Evolutionary conservation across 495 filamentous ascomycete genomes (phyloP), one percentile per base, ranked within the genome.

Genomic region (Podospora bellae-mahoneyi): DNA sequence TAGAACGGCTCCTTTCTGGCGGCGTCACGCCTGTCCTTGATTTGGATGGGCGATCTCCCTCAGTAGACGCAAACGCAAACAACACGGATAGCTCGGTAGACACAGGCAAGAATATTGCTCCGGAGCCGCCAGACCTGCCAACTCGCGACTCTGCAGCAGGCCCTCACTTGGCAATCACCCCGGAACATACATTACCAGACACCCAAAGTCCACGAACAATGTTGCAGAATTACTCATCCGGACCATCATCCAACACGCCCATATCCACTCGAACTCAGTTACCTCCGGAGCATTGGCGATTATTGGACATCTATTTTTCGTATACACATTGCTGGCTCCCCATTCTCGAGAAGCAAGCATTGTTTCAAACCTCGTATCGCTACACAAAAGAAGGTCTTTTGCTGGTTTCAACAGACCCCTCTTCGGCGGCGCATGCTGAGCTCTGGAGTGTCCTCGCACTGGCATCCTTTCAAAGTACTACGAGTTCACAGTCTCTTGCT

Each of bases 281-380:
- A 63, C 79, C 90, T 2, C 90, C 90, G 23, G 85, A 89, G 64
- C 83, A 87, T 5, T 90, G 89, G 71, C 84, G 85, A 32, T 77
- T 92, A 3, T 78, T 93, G 26, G 89, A 93, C 72, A 81, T 88
- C 6, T 92, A 91, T 72, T 92, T 92, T 72, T 86, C 89, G 3
- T 85, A 87, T 64, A 92, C 90, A 2, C 87, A 91, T 73, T 83
- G 83, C 13, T 93, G 90, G 90, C 83, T 92, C 19, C 90, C 90
- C 4, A 86, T 92, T 54, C 78, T 89, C 39, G 87, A 90, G 28
- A 91, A 91, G 72, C 87, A 91, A 72, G 87, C 87, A 66, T 79
- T 92, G 60, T 80, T 75, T 62, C 84, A 83, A 39, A 76, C 77
- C 55, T 82, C 67, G 62, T 83, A 72, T 62, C 83, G 69, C 70